A percentile compares a stretch with the other conserved stretches of the same genome.
Evolutionary conservation across 345 rosid species (phyloP).

Genomic region (Punica granatum): DNA sequence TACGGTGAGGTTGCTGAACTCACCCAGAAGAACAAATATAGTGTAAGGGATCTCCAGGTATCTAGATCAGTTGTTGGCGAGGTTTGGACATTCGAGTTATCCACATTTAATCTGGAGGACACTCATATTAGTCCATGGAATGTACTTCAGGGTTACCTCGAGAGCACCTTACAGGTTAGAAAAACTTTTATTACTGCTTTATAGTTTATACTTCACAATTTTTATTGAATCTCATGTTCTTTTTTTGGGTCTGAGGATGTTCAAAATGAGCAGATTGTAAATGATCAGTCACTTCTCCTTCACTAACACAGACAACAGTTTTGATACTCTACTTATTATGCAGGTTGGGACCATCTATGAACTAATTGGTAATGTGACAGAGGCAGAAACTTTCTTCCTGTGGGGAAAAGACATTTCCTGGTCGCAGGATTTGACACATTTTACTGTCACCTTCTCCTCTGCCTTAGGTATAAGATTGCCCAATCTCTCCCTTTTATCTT

Average conservation of each 20-base stretch:
- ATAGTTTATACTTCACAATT: background rate
- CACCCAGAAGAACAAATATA: slow-evolving; percentile 28
- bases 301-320: background rate
- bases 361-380: slow-evolving; percentile 66
- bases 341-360: slow-evolving; percentile 78
- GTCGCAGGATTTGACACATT: slow-evolving; percentile 46
- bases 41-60: slow-evolving; percentile 37
- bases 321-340: slow-evolving; percentile 1
- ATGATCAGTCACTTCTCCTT: background rate
- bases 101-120: slow-evolving; percentile 33
- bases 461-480: slow-evolving; percentile 46
- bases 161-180: slow-evolving; percentile 85
- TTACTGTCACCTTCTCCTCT: slow-evolving; percentile 62
- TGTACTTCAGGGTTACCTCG: slow-evolving; percentile 76
- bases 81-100: slow-evolving; percentile 42
- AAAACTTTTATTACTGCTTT: slow-evolving; percentile 6
- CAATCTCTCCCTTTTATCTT: slow-evolving; percentile 5
- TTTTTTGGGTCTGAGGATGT: background rate
- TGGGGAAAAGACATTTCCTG: slow-evolving; percentile 79
- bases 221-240: slow-evolving; percentile 10
- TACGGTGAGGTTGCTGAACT: slow-evolving; percentile 31
- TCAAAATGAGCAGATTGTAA: background rate
- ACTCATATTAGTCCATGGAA: slow-evolving; percentile 83
- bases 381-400: slow-evolving; percentile 59
- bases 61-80: slow-evolving; percentile 39